Evolutionary conservation across 768 basidiomycete species (phyloP), one percentile per base, ranked within the genome.

Genomic region (Russula sp.): DNA sequence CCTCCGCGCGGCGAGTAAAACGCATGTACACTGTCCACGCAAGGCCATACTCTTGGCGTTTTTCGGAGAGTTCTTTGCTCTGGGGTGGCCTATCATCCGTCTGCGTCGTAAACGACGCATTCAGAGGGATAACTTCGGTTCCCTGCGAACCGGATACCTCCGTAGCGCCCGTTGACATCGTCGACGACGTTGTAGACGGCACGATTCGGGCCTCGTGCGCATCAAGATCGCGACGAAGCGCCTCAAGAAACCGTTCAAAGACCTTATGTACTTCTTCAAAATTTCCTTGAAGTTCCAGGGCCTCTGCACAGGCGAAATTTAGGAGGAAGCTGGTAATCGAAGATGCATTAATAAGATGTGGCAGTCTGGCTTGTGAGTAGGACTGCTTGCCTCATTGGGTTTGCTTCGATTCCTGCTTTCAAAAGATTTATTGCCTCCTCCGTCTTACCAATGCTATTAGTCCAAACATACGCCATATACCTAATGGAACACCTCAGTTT

Each of bases 11-110:
- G 64, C 91, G 77, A 13, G 87, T 88, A 69, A 95, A 98, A 10
- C 96, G 81, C 87, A 98, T 96, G 71, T 95, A 93, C 80, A 93
- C 87, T 70, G 83, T 94, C 81, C 81, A 89, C 14, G 84, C 92
- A 41, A 92, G 77, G 8, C 86, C 85, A 70, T 83, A 90, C 67
- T 90, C 91, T 48, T 81, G 82, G 67, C 82, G 77, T 64, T 83
- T 77, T 41, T 85, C 84, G 14, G 72, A 72, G 5, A 84, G 70
- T 47, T 88, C 87, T 60, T 85, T 81, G 20, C 73, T 70, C 65
- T 82, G 82, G 14, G 74, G 73, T 5, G 76, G 77, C 64, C 81
- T 83, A 35, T 86, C 84, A 4, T 79, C 78, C 16, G 67, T 64
- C 67, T 83, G 82, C 3, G 77, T 79, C 38, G 73, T 76, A 68